Base-by-base conservation (phyloP, 208 protist genomes). In the Leishmania tropica region DNA sequence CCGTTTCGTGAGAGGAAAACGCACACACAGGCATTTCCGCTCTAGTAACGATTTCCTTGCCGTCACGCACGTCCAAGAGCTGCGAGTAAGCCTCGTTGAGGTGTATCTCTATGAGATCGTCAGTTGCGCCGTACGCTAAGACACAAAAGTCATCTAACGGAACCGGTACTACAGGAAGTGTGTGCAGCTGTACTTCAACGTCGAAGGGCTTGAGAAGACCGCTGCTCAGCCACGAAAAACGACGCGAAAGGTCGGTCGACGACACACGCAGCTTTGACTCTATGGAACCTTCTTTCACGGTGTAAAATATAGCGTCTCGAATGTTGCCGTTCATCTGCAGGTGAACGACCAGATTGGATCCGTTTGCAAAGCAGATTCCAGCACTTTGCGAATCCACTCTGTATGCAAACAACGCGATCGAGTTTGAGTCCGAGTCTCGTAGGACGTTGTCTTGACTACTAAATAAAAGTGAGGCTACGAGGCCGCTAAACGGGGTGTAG, bases 381-480 rank as follows among this genome's bases (percentile, higher is more conserved):
- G 78, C 40, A 1, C 58, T 85, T 35, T 82, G 51, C n/a, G 56
- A 47, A 60, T 89, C 82, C 1, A 81, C 28, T 40, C 75, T 80
- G 67, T 84, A 92, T 28, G 67, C 80, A 47, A 92, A 92, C 24
- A 86, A 76, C 3, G 79, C 81, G 37, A 87, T 78, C 13, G 79
- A 54, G 45, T 83, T 78, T 13, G 81, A 79, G 70, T 85, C 78
- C 5, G 70, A 40, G 65, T 88, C 83, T 17, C 73, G 40, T 17
- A 86, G 68, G 65, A 84, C 24, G 7, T 74, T 60, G 1, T 76
- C 76, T 24, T 42, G 24, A 19, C 75, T 82, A 19, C 62, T 73
- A 53, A 89, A 92, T 17, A 83, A 58, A 3, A 92, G 68, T 24
- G 84, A 78, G 0, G 76, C 76, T 62, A 89, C 83, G 45, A 90